Evolutionary conservation across 257 asterid species (phyloP).

Genomic region (Solanum virginianum): DNA sequence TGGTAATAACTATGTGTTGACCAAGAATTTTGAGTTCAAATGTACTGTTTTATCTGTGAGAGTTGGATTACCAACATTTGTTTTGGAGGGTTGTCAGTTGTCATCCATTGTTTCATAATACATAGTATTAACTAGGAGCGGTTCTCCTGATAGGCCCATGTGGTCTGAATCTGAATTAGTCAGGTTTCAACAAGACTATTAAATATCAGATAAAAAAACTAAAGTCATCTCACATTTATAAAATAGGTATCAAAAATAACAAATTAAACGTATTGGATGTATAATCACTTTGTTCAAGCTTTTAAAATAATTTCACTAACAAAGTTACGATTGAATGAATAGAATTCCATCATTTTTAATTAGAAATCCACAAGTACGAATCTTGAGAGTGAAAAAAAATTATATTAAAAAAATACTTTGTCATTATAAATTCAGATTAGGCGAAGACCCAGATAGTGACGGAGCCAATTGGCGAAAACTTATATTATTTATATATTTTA

Average conservation of each 20-base stretch:
- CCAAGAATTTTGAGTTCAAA: neutral
- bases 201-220: neutral
- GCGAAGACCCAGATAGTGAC: neutral
- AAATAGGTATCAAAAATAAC: neutral
- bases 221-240: neutral
- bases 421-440: accelerated
- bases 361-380: neutral
- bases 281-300: neutral
- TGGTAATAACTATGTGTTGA: neutral
- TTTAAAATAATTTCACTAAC: neutral
- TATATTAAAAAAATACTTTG: neutral
- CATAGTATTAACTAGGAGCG: too few relatives aligned
- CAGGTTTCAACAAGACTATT: too few relatives aligned
- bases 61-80: neutral
- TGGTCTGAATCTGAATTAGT: too few relatives aligned
- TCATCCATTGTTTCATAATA: neutral
- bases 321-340: neutral
- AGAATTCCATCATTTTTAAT: neutral
- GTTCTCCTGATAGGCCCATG: too few relatives aligned
- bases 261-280: neutral
- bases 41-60: neutral
- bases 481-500: too few relatives aligned
- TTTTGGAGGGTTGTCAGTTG: neutral
- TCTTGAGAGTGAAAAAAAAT: neutral
- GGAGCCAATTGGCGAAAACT: too few relatives aligned